These are phyloP conservation scores for Arthrocladium fulminans DNA, from an alignment of 2,329 filamentous ascomycete genomes.

Conservation along the genomic window DNA sequence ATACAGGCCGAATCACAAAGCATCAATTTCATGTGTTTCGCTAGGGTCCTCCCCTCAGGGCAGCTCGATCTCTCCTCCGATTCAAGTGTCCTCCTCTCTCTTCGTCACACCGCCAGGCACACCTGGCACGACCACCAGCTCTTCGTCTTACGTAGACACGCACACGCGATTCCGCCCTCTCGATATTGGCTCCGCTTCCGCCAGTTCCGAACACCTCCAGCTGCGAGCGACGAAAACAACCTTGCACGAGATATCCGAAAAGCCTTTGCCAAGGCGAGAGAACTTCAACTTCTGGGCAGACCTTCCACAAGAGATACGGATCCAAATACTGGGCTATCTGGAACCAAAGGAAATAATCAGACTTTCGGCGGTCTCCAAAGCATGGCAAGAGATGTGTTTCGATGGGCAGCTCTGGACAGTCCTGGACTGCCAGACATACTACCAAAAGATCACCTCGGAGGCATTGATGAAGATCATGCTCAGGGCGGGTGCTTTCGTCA, in stretches of 20 bases:
- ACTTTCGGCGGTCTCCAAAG: constrained; percentile 65
- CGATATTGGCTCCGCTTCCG: constrained; percentile 15
- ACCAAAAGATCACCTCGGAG: constrained; percentile 74
- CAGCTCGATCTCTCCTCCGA: constrained; percentile 46
- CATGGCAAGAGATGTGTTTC: constrained; percentile 76
- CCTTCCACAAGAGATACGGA: constrained; percentile 73
- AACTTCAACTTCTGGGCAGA: constrained; percentile 65
- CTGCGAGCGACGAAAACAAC: constrained; percentile 37
- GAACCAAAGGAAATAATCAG: constrained; percentile 72
- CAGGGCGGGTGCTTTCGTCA: constrained; percentile 78
- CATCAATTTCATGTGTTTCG: constrained; percentile 57
- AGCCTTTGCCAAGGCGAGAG: constrained; percentile 28
- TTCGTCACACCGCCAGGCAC: constrained; percentile 50
- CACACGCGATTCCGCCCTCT: constrained; percentile 49
- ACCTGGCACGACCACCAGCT: constrained; percentile 37
- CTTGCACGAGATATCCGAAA: constrained; percentile 23
- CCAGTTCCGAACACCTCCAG: constrained; percentile 56
- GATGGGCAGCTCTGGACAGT: constrained; percentile 89
- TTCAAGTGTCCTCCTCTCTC: constrained; percentile 46
- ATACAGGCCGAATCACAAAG: constrained; percentile 55
- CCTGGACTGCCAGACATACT: constrained; percentile 78
- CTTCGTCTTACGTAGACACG: constrained; percentile 43
- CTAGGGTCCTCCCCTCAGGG: constrained; percentile 46
- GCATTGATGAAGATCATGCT: constrained; percentile 78
- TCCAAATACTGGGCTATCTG: constrained; percentile 68